phyloP scores from a whole-genome alignment of 2,329 filamentous ascomycete genomes.

The Pseudogymnoascus sp. region DNA sequence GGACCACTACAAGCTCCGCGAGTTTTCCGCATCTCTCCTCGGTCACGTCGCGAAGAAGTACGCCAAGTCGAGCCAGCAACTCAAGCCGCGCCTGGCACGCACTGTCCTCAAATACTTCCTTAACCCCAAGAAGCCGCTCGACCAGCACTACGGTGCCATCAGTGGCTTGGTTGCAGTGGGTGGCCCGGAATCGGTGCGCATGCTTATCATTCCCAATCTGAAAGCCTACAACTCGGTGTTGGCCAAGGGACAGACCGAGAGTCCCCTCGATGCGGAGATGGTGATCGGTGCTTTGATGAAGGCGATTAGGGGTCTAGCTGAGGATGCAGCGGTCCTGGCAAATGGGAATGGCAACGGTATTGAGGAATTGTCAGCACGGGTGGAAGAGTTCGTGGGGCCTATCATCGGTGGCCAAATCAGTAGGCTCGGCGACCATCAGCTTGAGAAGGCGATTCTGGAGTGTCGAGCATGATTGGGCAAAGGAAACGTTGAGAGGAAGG shows the following conservation, averaged over 20 bases:
- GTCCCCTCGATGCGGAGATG: slow-evolving; percentile 49
- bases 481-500: background rate
- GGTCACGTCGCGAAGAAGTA: slow-evolving; percentile 75
- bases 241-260: slow-evolving; percentile 46
- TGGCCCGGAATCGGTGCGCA: slow-evolving; percentile 56
- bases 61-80: slow-evolving; percentile 67
- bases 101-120: slow-evolving; percentile 89
- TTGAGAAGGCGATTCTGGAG: slow-evolving; percentile 26
- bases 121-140: slow-evolving; percentile 73
- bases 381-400: slow-evolving; percentile 26
- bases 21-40: slow-evolving; percentile 76
- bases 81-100: slow-evolving; percentile 83
- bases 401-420: slow-evolving; percentile 24
- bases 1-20: slow-evolving; percentile 72
- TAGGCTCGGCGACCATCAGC: slow-evolving; percentile 20
- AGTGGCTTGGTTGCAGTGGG: slow-evolving; percentile 72
- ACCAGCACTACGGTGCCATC: slow-evolving; percentile 84
- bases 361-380: slow-evolving; percentile 15
- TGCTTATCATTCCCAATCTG: slow-evolving; percentile 59
- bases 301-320: slow-evolving; percentile 46
- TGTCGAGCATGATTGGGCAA: background rate
- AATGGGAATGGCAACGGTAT: slow-evolving; percentile 21
- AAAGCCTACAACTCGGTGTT: slow-evolving; percentile 56
- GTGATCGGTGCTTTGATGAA: slow-evolving; percentile 51
- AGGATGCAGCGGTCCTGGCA: slow-evolving; percentile 23